Base-by-base conservation (phyloP, 2,329 filamentous ascomycete species). In the Trichoderma aggressivum region DNA sequence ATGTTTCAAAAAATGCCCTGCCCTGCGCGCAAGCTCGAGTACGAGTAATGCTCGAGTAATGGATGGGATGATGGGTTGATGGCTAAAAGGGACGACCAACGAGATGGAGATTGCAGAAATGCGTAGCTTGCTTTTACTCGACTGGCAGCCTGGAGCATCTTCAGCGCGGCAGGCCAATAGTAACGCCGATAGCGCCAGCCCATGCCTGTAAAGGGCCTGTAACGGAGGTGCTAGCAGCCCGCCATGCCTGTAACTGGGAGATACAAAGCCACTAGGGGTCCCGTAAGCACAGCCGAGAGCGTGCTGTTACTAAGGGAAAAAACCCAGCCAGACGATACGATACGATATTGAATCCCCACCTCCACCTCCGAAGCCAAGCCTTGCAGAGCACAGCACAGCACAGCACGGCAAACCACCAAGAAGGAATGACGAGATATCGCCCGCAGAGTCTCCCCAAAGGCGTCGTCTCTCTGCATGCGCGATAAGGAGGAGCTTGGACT, bases 361-460 rank as follows among this genome's bases (percentile, higher is more conserved):
- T 59, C 53, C 64, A 43, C 32, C 63, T 56, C 65, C 55, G 55
- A n/a, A n/a, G n/a, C n/a, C n/a, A n/a, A 68, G 65, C 65, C 55
- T 59, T 59, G 65, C 65, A 68, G 24, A 60, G 8, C 56, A 60
- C 32, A 64, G 47, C 64, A 39, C 26, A 60, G 36, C 65, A 68
- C 8, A 47, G 59, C 21, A 39, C 43, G 11, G 26, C 26, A 28
- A 53, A 53, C 58, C 50, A 36, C 26, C 64, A 34, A 30, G 53
- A 28, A 53, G 66, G 39, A 60, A 69, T 69, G 66, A 60, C 66
- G 66, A 69, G 56, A 60, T 60, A 60, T 47, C 39, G 55, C 65
- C 65, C 36, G 14, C n/a, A 34, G 28, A 28, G 39, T 36, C 26
- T 39, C 50, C 34, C 53, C 30, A 67, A 47, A 14, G 53, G 53